Evolutionary conservation across 2,329 filamentous ascomycete genomes (phyloP), one percentile per base, ranked within the genome.

Genomic region (Aspergillus persii): DNA sequence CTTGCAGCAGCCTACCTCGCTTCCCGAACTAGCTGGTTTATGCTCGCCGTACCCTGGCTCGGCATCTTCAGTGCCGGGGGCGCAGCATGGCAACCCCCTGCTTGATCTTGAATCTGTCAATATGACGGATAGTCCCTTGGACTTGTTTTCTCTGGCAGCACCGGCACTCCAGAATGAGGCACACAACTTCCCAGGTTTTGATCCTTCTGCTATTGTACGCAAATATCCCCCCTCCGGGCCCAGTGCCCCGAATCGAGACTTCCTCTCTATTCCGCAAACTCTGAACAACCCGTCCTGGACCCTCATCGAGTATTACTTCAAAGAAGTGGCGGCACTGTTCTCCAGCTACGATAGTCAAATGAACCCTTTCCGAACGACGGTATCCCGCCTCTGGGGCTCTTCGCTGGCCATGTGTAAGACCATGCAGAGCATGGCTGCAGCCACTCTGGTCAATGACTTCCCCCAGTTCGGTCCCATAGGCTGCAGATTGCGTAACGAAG

Each of bases 381-480:
- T 87, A 11, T 81, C 80, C 4, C 80, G 81, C 26, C 76, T 86
- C 2, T 87, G 84, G 80, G 77, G 83, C 46, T 81, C 80, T n/a
- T 86, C 83, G 0, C 75, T 82, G 18, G 83, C 84, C 0, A 83
- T 87, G 53, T 85, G 83, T 65, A 84, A 83, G 50, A 84, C 84
- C 2, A 84, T 87, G 50, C 84, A 87, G 64, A 86, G 85, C 63
- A 88, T 87, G 85, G 83, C 85, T 1, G 84, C 85, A 8, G 85
- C 84, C 3, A 85, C 84, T 23, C 74, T 87, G 0, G 81, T 84
- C 0, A 84, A 86, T 66, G 77, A 84, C 56, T 84, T 84, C 57
- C 84, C 79, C 4, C 78, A 79, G 54, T 85, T 83, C 76, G 80
- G 75, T 27, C 76, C 74, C 8, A 77, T 80, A 29, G 84, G 80